Base-by-base conservation (phyloP, 2,329 filamentous ascomycete genomes). In the Colletotrichum brevisporum region DNA sequence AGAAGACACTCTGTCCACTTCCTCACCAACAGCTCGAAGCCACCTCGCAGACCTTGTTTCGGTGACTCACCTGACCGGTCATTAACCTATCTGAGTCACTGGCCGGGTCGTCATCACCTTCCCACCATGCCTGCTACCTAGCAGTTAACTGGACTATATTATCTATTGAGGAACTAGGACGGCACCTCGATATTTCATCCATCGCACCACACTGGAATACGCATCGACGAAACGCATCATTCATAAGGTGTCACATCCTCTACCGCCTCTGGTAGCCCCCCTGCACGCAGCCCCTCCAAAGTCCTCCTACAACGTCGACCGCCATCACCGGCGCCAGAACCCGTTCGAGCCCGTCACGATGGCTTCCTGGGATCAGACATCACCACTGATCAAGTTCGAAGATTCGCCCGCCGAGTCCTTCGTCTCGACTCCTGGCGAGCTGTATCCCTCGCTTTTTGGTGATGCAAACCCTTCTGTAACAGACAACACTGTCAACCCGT, bases 321-420 rank as follows among this genome's bases (percentile, higher is more conserved):
- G 31, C 18, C 59, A 6, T 21, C 16, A 13, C 15, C 62, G 71
- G 72, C 63, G 67, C 50, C 71, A 43, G 63, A 75, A 36, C 10
- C 31, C 31, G 6, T 36, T 24, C 21, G 4, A 24, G 21, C 21
- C 27, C 10, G 27, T 63, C 71, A 80, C 71, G n/a, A 84, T 86
- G 84, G 78, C 80, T 64, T 78, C 77, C 56, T 81, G 78, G 78
- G 74, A 79, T 69, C 77, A 80, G 76, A 56, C 74, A 15, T 81
- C 84, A 66, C 82, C 85, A 45, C 75, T 80, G 68, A 76, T 85
- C 77, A 88, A 88, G 78, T 82, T 87, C 72, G 85, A 89, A 78
- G 75, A 81, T 67, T 88, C 86, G 48, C 86, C 86, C 2, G 79
- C 84, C 76, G 87, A 89, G 77, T 88, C 86, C 5, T 81, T 87